Conservation (phyloP, 2,329 filamentous ascomycete genomes). For the Sarocladiaceae sp. region DNA sequence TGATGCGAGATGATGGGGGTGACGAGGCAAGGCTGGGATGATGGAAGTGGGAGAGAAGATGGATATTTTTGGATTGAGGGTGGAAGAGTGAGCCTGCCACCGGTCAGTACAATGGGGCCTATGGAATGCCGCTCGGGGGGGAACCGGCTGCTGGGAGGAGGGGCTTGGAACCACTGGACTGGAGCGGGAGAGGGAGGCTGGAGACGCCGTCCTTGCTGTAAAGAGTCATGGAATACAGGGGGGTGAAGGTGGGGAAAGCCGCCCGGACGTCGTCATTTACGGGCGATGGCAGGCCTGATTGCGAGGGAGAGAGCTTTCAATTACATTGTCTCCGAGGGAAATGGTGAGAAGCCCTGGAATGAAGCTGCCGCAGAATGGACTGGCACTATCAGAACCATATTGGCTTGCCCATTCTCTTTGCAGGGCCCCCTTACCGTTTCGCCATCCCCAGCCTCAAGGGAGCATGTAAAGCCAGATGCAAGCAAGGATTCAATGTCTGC, state of each 20-base stretch:
- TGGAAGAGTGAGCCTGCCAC: not conserved
- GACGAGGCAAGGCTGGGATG: conserved; percentile 7
- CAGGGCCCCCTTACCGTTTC: not conserved
- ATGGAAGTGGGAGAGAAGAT: conserved; percentile 7
- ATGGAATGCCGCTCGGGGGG: not conserved
- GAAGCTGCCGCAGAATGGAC: not conserved
- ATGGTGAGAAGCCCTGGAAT: conserved; percentile 1
- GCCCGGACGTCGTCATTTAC: not conserved
- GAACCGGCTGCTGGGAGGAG: not conserved
- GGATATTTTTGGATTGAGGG: conserved; percentile 9
- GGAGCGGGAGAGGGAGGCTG: not conserved
- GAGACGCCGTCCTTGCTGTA: not conserved
- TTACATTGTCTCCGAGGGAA: not conserved
- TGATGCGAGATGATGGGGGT: conserved; percentile 1
- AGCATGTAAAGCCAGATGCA: not conserved
- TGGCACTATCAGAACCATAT: not conserved
- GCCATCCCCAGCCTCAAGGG: not conserved
- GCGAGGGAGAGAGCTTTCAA: not conserved
- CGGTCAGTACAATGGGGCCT: too few relatives aligned
- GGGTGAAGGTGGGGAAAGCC: not conserved
- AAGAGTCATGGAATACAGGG: not conserved
- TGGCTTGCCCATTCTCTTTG: not conserved
- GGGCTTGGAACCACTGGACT: not conserved
- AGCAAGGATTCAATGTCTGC: not conserved
- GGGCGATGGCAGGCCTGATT: not conserved